These are phyloP conservation scores for Asterella californica DNA, from an alignment of 225 moss, liverwort and hornwort species.

Conservation along the genomic window DNA sequence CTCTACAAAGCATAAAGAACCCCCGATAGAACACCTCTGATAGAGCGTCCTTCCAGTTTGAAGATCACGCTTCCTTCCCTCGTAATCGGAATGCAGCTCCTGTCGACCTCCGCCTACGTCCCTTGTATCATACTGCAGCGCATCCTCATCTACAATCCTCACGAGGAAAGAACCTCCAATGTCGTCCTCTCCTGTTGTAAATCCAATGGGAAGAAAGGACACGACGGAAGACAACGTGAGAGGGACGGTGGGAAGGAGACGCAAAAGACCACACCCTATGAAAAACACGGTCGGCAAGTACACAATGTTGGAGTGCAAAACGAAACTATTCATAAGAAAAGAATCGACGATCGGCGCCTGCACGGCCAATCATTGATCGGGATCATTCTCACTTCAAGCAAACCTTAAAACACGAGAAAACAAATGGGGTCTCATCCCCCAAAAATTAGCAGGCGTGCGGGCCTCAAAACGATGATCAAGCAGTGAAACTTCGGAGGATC, in stretches of 20 bases:
- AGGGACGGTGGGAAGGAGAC: background rate
- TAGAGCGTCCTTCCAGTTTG: background rate
- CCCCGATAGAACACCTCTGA: background rate
- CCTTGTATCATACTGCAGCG: background rate
- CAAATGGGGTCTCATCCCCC: background rate
- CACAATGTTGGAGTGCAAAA: background rate
- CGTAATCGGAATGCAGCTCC: background rate
- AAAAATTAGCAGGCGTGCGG: too few relatives aligned
- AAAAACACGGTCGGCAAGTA: background rate
- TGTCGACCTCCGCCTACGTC: too few relatives aligned
- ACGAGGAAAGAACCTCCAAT: background rate
- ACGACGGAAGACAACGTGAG: background rate
- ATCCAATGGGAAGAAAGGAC: background rate
- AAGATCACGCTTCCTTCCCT: background rate
- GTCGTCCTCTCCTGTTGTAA: background rate
- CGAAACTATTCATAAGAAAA: background rate
- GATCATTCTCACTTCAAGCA: slow-evolving; percentile 1
- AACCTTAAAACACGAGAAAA: background rate
- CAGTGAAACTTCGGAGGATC: too few relatives aligned
- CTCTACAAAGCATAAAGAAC: background rate
- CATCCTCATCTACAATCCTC: background rate
- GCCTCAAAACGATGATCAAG: background rate
- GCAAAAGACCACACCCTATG: background rate
- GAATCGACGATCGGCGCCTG: background rate
- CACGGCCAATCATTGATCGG: background rate